Base-by-base conservation (phyloP, 306 rosid species). In the Begonia fuchsioides region DNA sequence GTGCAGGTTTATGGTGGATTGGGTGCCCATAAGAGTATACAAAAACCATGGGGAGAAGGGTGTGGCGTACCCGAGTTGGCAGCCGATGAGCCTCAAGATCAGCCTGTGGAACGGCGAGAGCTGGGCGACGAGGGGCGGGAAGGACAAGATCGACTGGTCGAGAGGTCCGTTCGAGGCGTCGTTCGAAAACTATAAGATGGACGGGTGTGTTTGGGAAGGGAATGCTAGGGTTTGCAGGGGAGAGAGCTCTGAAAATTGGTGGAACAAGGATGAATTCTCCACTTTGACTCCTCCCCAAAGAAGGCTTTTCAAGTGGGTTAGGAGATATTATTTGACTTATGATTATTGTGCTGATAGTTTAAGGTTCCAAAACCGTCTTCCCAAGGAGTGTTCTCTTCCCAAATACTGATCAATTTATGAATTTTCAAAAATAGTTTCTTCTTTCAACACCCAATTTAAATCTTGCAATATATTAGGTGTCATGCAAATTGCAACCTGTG, bases 41-140 rank as follows among this genome's bases (percentile, higher is more conserved):
- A 84, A 75, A 82, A 88, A 81, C 76, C 93, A 88, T 47, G 95
- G 71, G 11, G 87, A 88, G 48, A 84, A 81, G 53, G 93, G 95
- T 53, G 90, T 81, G 46, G 55, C 74, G 51, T 88, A 70, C 64
- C 97, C 95, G 0, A 71, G 86, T 58, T 56, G 90, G 90, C 90
- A 78, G 52, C 97, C 97, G 59, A 81, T 88, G 96, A 66, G 86
- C 65, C 38, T 88, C 55, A 83, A 88, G 70, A 56, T 47, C 17
- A 78, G 85, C 47, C 64, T 88, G 44, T 88, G 93, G 95, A 65
- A 88, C 17, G 93, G 97, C 14, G 87, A 76, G 51, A 70, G 63
- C 63, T 84, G 95, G 97, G 97, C 97, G 35, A 88, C 97, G 43
- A 13, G 86, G 40, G 97, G 97, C 6, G 97, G 97, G 13, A 63